These are phyloP conservation scores for Aspergillus sp. DNA, from an alignment of 2,329 filamentous ascomycete species.

Conservation along the genomic window DNA sequence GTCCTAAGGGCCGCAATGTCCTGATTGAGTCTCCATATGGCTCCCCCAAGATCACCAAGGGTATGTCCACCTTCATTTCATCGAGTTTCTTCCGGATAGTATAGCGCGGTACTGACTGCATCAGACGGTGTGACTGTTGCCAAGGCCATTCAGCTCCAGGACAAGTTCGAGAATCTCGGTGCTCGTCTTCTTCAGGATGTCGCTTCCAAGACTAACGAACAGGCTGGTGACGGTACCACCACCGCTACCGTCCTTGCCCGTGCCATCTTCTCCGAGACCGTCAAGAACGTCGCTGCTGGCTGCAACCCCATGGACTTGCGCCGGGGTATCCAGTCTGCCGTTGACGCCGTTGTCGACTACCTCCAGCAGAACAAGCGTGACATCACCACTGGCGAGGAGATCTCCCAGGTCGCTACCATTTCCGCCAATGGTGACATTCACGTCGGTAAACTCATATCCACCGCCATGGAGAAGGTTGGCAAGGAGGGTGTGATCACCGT, in stretches of 20 bases:
- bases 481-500: slow-evolving; percentile 99
- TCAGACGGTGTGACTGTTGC: slow-evolving; percentile 81
- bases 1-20: slow-evolving; percentile 97
- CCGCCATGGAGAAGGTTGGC: slow-evolving; percentile 98
- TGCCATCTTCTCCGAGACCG: slow-evolving; percentile 98
- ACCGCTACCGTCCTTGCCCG: slow-evolving; percentile 94
- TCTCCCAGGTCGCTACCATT: slow-evolving; percentile 97
- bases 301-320: slow-evolving; percentile 99
- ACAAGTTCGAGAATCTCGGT: slow-evolving; percentile 99
- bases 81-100: background rate
- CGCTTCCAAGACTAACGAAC: slow-evolving; percentile 98
- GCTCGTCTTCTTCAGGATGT: slow-evolving; percentile 95
- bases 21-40: slow-evolving; percentile 97
- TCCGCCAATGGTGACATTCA: slow-evolving; percentile 94
- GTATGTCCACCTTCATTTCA: slow-evolving; percentile 44
- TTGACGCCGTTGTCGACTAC: slow-evolving; percentile 89
- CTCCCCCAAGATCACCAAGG: slow-evolving; percentile 99
- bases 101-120: slow-evolving; percentile 14
- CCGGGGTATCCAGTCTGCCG: slow-evolving; percentile 91
- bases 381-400: slow-evolving; percentile 94
- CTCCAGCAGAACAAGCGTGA: slow-evolving; percentile 94
- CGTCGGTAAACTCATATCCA: slow-evolving; percentile 92
- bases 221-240: slow-evolving; percentile 96
- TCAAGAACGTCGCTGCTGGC: slow-evolving; percentile 98
- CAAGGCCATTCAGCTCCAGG: slow-evolving; percentile 83